Conservation (phyloP, 805 yeast genomes). For the Lipomyces anomalus region DNA sequence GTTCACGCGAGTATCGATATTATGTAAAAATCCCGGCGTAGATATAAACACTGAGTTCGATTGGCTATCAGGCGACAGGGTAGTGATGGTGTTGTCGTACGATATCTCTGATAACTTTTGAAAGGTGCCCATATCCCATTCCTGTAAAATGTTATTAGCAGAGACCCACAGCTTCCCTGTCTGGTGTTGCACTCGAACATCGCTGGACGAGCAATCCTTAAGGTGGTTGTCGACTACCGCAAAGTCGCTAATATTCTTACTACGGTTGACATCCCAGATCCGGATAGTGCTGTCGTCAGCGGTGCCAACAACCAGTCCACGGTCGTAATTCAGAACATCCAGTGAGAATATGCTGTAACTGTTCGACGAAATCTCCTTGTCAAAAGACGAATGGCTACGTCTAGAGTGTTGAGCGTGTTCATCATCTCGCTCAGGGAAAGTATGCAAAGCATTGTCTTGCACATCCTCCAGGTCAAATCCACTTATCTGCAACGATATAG, state of each 20-base stretch:
- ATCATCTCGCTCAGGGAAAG: not conserved
- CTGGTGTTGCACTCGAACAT: constrained; percentile 5
- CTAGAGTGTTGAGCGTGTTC: not conserved
- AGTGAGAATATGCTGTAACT: constrained; percentile 4
- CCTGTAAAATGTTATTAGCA: constrained; percentile 14
- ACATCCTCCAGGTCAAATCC: constrained; percentile 3
- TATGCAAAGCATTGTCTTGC: not conserved
- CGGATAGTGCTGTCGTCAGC: constrained; percentile 12
- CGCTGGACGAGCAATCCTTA: constrained; percentile 3
- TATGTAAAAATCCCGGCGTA: not conserved
- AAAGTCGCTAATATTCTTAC: not conserved
- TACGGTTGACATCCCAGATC: constrained; percentile 10
- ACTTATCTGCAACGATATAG: constrained; percentile 7
- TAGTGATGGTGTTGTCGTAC: constrained; percentile 3
- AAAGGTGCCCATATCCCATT: constrained; percentile 15
- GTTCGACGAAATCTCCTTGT: not conserved
- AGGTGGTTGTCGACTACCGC: constrained; percentile 1
- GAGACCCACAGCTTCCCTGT: constrained; percentile 12
- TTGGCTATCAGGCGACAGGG: constrained; percentile 1
- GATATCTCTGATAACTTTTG: constrained; percentile 6
- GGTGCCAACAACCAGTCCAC: constrained; percentile 12
- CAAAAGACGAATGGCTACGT: not conserved
- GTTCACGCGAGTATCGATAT: constrained; percentile 4
- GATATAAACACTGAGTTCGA: constrained; percentile 3
- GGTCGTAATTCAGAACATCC: constrained; percentile 7